phyloP scores from a whole-genome alignment of 495 filamentous ascomycete species.

The Aspergillus bridgeri region DNA sequence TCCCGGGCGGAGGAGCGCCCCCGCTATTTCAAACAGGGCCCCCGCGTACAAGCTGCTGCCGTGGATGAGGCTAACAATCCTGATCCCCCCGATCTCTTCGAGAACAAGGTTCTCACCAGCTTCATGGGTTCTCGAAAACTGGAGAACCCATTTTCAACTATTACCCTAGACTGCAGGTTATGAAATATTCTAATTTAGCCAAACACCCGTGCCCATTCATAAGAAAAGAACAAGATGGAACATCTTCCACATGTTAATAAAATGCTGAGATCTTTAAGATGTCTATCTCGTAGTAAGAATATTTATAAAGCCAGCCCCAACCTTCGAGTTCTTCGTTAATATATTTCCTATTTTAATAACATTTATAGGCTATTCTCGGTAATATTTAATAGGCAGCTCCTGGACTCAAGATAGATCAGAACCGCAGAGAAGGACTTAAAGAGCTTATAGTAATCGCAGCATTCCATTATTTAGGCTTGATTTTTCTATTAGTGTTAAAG shows the following conservation, averaged over 20 bases:
- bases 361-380: slow-evolving; percentile 7
- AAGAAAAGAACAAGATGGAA: slow-evolving; percentile 7
- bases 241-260: slow-evolving; percentile 15
- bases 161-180: slow-evolving; percentile 6
- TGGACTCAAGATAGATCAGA: slow-evolving; percentile 19
- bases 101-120: too few species aligned
- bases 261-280: slow-evolving; percentile 11
- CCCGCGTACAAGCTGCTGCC: too few species aligned
- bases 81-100: too few species aligned
- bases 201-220: slow-evolving; percentile 1
- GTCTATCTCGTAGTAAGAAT: slow-evolving; percentile 3
- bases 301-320: slow-evolving; percentile 6
- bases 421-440: slow-evolving; percentile 17
- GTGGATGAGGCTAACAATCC: too few species aligned
- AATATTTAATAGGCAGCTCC: slow-evolving; percentile 10
- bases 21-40: too few species aligned
- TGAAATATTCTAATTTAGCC: slow-evolving; percentile 9
- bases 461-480: slow-evolving; percentile 10
- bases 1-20: too few species aligned
- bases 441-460: slow-evolving; percentile 14
- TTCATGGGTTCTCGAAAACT: too few species aligned
- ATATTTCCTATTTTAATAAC: slow-evolving; percentile 15
- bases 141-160: slow-evolving; percentile 5
- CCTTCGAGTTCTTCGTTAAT: slow-evolving; percentile 5
- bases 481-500: slow-evolving; percentile 15